Evolutionary conservation across 148 eudicot species (phyloP), one percentile per base, ranked within the genome.

Genomic region (Pharnaceum exiguum): DNA sequence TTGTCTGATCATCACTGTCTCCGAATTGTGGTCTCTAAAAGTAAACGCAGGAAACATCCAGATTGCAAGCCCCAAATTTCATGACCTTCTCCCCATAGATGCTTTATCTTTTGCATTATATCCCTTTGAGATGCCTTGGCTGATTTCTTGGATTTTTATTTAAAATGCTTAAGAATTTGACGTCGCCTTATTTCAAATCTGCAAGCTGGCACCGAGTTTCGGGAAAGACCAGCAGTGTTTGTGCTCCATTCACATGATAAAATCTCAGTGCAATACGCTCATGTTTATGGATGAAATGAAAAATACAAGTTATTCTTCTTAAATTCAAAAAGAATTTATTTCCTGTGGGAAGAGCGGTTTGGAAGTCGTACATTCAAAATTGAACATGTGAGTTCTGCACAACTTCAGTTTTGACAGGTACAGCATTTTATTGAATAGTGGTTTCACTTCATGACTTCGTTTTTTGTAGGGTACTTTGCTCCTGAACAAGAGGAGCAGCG

Each of bases 401-500:
- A n/a, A n/a, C n/a, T n/a, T n/a, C n/a, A n/a, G 49, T 28, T 35
- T 10, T 16, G 5, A 61, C 10, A 7, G 17, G 3, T 48, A 19
- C 11, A 62, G 5, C 15, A 31, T 18, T 42, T 0, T 26, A 42
- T 19, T 15, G 2, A n/a, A n/a, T 26, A 15, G 39, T 30, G 47
- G 31, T 15, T 1, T 35, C 11, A 18, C 29, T 67, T 21, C 6
- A 18, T 55, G 5, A 2, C 40, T n/a, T n/a, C n/a, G 10, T 50
- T 55, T 57, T 5, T 55, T 12, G 23, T 15, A 9, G 24, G 5
- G 28, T 18, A 29, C 16, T 37, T 64, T 63, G 78, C 65, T 60
- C 22, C 31, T 57, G 60, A 46, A 60, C 71, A 46, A 39, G 82
- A 73, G 21, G 62, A 42, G 51, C 74, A 75, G n/a, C n/a, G n/a